Evolutionary conservation across 306 rosid genomes (phyloP).

Genomic region (Begonia masoniana): DNA sequence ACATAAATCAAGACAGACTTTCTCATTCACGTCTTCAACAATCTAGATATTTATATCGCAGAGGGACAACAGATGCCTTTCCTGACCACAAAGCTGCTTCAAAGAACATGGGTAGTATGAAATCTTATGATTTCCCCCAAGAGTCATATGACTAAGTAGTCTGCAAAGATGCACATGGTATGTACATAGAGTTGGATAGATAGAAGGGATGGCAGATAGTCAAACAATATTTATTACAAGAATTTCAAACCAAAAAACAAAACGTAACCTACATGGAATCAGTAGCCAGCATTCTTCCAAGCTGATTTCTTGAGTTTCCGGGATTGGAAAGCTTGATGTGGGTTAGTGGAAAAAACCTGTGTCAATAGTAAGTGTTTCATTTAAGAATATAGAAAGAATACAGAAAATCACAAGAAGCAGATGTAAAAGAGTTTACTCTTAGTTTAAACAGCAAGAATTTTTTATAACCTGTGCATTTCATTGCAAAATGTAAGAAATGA

Average conservation of each 20-base stretch:
- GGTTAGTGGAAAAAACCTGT: constrained; percentile 65
- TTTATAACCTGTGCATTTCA: constrained; percentile 77
- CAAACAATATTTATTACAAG: background rate
- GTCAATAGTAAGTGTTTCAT: constrained; percentile 8
- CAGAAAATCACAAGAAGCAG: background rate
- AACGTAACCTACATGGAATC: constrained; percentile 55
- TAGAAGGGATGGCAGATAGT: no score
- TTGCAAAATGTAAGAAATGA: constrained; percentile 83
- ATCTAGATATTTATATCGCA: no score
- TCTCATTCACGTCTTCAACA: no score
- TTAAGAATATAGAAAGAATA: background rate
- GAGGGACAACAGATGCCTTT: no score
- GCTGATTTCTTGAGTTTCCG: constrained; percentile 61
- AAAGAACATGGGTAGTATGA: no score
- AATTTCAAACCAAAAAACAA: constrained; percentile 4
- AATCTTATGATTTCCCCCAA: no score
- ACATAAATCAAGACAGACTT: no score
- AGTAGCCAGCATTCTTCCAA: constrained; percentile 73
- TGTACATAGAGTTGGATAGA: no score
- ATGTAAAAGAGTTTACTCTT: background rate
- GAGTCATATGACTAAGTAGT: no score
- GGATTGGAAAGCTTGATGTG: constrained; percentile 73
- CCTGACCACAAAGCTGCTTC: no score
- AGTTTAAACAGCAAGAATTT: constrained; percentile 4
- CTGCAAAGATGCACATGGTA: no score